Base-by-base conservation (phyloP, 2,329 filamentous ascomycete species). In the Stylonectria norvegica region DNA sequence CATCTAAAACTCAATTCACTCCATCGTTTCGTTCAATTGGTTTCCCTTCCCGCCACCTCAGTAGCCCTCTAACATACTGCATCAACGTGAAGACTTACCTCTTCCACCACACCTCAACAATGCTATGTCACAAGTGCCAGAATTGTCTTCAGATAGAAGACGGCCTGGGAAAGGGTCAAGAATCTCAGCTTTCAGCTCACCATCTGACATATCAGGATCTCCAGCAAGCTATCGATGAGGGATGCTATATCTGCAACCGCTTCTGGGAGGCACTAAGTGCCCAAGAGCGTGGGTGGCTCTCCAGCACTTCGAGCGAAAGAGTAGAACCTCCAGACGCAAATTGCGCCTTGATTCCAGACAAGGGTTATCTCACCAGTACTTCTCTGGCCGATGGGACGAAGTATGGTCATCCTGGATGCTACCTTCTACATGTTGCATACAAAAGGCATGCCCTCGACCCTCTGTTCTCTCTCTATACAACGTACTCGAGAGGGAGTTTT, bases 221-320 rank as follows among this genome's bases (percentile, higher is more conserved):
- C 3, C 15, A 25, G 22, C 20, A 20, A 11, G 25, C 36, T 15
- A 23, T n/a, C 18, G 7, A 34, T 27, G 12, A 33, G 1, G 31
- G 38, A 29, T 40, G 31, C n/a, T 40, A 20, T 18, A 4, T 40
- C 22, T 40, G 38, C 23, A 30, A 20, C 18, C 38, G 31, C 11
- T 22, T 40, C 14, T 35, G 38, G 23, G 31, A 22, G 8, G 11
- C 7, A 20, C n/a, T 39, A 12, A 17, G 20, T 8, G 5, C 15
- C 20, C 8, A 25, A 12, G 12, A 25, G 33, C 33, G 12, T 36
- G 33, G 12, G 8, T 14, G 9, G 17, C 33, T 36, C 33, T 5
- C 33, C 5, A 16, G 33, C 20, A 17, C 16, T 30, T 22, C 17
- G 7, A 8, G n/a, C 10, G 22, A 40, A 29, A 18, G 18, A n/a